Conservation (phyloP, 805 yeast species). For the Candida dendrica region DNA sequence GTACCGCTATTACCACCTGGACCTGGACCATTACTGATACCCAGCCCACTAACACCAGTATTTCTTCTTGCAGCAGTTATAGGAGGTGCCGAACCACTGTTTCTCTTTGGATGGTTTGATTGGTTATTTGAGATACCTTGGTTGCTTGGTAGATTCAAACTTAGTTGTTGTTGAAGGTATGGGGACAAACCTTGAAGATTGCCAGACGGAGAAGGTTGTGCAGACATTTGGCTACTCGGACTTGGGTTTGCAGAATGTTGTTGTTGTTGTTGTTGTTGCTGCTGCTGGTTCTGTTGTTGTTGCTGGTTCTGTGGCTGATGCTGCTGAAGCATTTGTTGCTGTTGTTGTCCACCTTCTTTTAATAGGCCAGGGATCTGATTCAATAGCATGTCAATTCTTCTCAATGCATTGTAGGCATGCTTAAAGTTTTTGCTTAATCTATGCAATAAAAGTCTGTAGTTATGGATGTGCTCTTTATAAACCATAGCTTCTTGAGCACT, state of each 20-base stretch:
- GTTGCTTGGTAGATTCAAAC: constrained; percentile 5
- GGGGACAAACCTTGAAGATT: constrained; percentile 11
- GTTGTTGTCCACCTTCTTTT: constrained; percentile 16
- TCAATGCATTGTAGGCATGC: constrained; percentile 70
- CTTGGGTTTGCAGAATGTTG: constrained; percentile 6
- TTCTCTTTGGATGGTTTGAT: constrained; percentile 1
- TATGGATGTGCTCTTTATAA: constrained; percentile 62
- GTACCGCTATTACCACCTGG: neutral
- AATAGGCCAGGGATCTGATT: constrained; percentile 67
- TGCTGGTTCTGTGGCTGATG: no score
- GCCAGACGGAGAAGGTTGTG: constrained; percentile 8
- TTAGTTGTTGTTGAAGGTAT: constrained; percentile 5
- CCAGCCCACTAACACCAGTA: neutral
- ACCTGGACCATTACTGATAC: neutral
- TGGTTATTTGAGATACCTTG: constrained; percentile 14
- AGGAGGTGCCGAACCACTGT: constrained; percentile 1
- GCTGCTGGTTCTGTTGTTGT: constrained; percentile 5
- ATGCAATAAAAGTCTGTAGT: constrained; percentile 70
- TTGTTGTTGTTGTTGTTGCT: constrained; percentile 3
- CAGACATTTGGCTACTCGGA: constrained; percentile 5
- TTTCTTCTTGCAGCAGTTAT: constrained; percentile 5
- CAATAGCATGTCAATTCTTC: constrained; percentile 63
- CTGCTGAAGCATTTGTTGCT: no score
- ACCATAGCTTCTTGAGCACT: constrained; percentile 54
- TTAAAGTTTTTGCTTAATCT: constrained; percentile 71